A percentile compares a stretch with the other conserved stretches of the same genome.
Evolutionary conservation across 208 protist genomes (phyloP).

Genomic region (Crithidia acanthocephali): DNA sequence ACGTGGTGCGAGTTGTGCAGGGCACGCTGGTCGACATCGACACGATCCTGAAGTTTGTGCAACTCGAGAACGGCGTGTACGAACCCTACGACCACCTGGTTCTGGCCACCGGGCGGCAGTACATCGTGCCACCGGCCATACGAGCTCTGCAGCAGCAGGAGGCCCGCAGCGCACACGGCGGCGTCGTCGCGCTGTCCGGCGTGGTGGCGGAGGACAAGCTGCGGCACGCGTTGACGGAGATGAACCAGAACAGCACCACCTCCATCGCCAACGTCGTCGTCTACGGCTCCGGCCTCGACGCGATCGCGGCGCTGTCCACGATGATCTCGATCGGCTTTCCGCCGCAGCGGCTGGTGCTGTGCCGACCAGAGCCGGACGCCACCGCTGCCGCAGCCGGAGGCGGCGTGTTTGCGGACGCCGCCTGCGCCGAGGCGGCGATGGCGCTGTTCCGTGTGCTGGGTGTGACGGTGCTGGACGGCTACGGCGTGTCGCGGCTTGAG

Average conservation of each 20-base stretch:
- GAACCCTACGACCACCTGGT: slow-evolving; percentile 93
- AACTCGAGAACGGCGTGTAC: slow-evolving; percentile 82
- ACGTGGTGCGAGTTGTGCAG: slow-evolving; percentile 66
- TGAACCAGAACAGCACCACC: slow-evolving; percentile 64
- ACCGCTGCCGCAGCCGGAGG: slow-evolving; percentile 10
- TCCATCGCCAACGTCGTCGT: slow-evolving; percentile 80
- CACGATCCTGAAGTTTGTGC: slow-evolving; percentile 75
- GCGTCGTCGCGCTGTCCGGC: slow-evolving; percentile 67
- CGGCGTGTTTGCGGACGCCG: slow-evolving; percentile 40
- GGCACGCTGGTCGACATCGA: slow-evolving; percentile 90
- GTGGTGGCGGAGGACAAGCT: slow-evolving; percentile 62
- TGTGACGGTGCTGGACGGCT: slow-evolving; percentile 80
- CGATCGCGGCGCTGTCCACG: slow-evolving; percentile 63
- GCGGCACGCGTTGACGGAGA: slow-evolving; percentile 58
- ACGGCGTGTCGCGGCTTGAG: slow-evolving; percentile 78
- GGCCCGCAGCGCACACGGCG: slow-evolving; percentile 41
- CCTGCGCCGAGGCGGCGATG: slow-evolving; percentile 54
- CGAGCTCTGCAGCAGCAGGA: slow-evolving; percentile 69
- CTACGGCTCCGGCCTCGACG: slow-evolving; percentile 88
- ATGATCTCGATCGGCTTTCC: slow-evolving; percentile 79
- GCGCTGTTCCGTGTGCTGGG: slow-evolving; percentile 76
- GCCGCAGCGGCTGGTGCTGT: slow-evolving; percentile 79
- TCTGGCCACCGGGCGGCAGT: slow-evolving; percentile 88
- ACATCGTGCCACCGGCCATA: slow-evolving; percentile 70
- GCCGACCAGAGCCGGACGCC: slow-evolving; percentile 45